phyloP scores from a whole-genome alignment of 257 asterid genomes.

The Gentiana macrophylla region DNA sequence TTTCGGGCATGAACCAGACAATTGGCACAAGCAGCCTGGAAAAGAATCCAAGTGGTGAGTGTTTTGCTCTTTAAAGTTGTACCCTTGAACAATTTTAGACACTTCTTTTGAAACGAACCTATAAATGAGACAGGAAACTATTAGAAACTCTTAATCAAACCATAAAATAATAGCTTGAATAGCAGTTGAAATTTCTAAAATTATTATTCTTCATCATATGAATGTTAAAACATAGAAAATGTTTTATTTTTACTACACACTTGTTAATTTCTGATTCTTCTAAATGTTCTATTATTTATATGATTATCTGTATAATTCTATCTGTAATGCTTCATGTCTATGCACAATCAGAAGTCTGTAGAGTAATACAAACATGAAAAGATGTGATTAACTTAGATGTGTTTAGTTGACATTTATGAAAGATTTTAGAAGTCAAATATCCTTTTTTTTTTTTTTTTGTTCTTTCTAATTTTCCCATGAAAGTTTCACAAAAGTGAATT shows the following conservation, averaged over 20 bases:
- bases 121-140: not conserved
- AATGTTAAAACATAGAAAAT: not conserved
- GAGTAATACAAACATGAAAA: not conserved
- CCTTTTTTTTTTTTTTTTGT: not conserved
- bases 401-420: not conserved
- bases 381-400: too few relatives aligned
- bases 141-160: not conserved
- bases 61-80: not conserved
- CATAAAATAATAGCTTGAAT: not conserved
- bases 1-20: constrained; percentile 14
- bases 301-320: too few relatives aligned
- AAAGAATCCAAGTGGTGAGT: constrained; percentile 38
- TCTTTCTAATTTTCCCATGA: not conserved
- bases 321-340: too few relatives aligned
- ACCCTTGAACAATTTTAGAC: not conserved
- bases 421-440: not conserved
- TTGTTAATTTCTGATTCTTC: too few relatives aligned
- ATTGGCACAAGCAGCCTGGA: constrained; percentile 26
- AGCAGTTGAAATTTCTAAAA: not conserved
- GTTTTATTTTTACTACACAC: too few relatives aligned
- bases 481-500: not conserved
- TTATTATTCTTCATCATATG: not conserved
- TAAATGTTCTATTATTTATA: too few relatives aligned
- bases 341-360: not conserved
- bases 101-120: too few relatives aligned